These are phyloP conservation scores for Penicillium maclennaniae DNA, from an alignment of 495 filamentous ascomycete species.

Conservation along the genomic window DNA sequence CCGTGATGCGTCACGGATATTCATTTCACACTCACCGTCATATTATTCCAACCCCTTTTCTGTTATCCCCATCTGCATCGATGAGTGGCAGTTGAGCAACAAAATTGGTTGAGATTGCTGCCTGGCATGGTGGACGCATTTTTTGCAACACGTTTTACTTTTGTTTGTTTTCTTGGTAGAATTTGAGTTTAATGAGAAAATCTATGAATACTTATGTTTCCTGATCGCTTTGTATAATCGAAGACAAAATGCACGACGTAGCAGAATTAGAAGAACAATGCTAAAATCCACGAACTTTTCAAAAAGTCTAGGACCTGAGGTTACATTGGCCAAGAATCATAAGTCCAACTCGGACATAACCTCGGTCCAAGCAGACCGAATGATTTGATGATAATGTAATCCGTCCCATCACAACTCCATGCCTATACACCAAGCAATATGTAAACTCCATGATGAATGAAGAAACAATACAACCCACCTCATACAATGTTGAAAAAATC, in stretches of 20 bases:
- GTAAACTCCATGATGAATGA: slow-evolving; percentile 30
- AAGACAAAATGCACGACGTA: not conserved
- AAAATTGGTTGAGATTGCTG: slow-evolving; percentile 12
- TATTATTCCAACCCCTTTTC: slow-evolving; percentile 4
- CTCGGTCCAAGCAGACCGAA: not conserved
- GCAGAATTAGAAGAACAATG: not conserved
- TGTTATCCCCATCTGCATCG: not conserved
- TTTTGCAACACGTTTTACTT: slow-evolving; percentile 7
- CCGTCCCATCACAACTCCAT: not conserved
- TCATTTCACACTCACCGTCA: slow-evolving; percentile 4
- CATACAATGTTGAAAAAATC: slow-evolving; percentile 28
- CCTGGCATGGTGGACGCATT: slow-evolving; percentile 11
- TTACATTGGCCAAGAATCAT: not conserved
- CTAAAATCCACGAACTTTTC: not conserved
- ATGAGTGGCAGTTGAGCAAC: slow-evolving; percentile 1
- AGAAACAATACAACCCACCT: slow-evolving; percentile 6
- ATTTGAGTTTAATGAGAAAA: slow-evolving; percentile 22
- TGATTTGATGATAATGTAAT: slow-evolving; percentile 4
- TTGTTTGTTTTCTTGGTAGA: slow-evolving; percentile 13
- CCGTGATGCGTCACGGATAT: slow-evolving; percentile 23
- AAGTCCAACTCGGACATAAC: not conserved
- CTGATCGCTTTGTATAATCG: not conserved
- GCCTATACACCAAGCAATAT: not conserved
- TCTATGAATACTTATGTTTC: slow-evolving; percentile 7
- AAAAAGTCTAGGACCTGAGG: not conserved